Evolutionary conservation across 345 rosid species (phyloP), one percentile per base, ranked within the genome.

Genomic region (Euphorbia lathyris): DNA sequence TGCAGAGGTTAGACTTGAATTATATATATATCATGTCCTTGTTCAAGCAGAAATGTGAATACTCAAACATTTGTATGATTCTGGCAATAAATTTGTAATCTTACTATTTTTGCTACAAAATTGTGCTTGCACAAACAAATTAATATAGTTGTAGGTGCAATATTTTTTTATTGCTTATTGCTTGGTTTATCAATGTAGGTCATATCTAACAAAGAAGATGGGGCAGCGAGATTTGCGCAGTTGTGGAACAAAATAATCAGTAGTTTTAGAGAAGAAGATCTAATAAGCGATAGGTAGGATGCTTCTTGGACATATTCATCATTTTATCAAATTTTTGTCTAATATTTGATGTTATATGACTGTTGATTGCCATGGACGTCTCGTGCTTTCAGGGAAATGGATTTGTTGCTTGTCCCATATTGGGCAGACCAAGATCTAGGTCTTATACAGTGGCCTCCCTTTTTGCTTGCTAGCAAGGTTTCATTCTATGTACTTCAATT

Each of bases 401-500:
- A 92, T 76, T 78, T 96, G 73, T 83, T 96, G 81, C 98, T 96
- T 81, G 98, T 96, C 81, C 99, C 99, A 63, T 96, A 96, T 83
- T 96, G 97, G 97, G 98, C 98, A 68, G 97, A 92, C 78, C 96
- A 89, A 74, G 97, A 89, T 76, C 83, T 96, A 80, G 89, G 82
- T 17, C 86, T 87, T 47, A 89, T 82, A 68, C 99, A 96, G 68
- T 96, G 98, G 98, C 99, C 99, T 76, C 99, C 98, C 9, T 92
- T 96, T 83, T 76, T 96, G 78, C 85, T 96, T 66, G 98, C 99
- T 57, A 96, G 98, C 96, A 96, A 89, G 97, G 99, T 89, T 72
- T 78, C 77, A 71, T 68, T 43, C 48, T 47, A 22, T 66, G 13
- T 30, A 26, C 22, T 30, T 26, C 4, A 29, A 48, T 78, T 11